Evolutionary conservation across 2,329 filamentous ascomycete species (phyloP), one percentile per base, ranked within the genome.

Genomic region (Biscogniauxia marginata): DNA sequence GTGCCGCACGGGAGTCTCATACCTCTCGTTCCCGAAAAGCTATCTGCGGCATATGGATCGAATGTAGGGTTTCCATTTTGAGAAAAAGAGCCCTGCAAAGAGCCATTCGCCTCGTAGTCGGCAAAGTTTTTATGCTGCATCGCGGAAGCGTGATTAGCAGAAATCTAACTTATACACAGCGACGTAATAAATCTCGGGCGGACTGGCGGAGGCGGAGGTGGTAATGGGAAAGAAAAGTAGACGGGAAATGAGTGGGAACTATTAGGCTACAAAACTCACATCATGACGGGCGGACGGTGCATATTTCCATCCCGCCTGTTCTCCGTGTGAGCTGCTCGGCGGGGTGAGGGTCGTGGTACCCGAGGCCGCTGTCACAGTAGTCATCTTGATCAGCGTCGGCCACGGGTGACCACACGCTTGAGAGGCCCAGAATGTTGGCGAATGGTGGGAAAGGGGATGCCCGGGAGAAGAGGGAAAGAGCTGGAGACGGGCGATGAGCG

Each of bases 281-380:
- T 70, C 64, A 56, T 67, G 62, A 60, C 65, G 58, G 49, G 56
- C 59, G 46, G 60, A 63, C 30, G 62, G 56, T 47, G 55, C 43
- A 45, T 67, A 63, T 55, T 67, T 68, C 81, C 81, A 84, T 20
- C 73, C 65, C 49, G 74, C 72, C 43, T 72, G 74, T 47, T 79
- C 74, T 48, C 74, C 80, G 66, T 83, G 76, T 54, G 76, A 77
- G 66, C 77, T 81, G 61, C 74, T 75, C 16, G 80, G 75, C 55
- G 79, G 77, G 59, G 76, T 78, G 57, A 84, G 71, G 47, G 78
- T 75, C 58, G 78, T 74, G 51, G 78, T 74, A 60, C 77, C 76
- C 59, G 77, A 76, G 63, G 73, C 74, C 63, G 79, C 72, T 63
- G 81, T 80, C 70, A 84, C 77, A 67, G 79, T 75, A 65, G 81